These are phyloP conservation scores for Oxyria digyna DNA, from an alignment of 148 eudicot genomes.

Conservation along the genomic window DNA sequence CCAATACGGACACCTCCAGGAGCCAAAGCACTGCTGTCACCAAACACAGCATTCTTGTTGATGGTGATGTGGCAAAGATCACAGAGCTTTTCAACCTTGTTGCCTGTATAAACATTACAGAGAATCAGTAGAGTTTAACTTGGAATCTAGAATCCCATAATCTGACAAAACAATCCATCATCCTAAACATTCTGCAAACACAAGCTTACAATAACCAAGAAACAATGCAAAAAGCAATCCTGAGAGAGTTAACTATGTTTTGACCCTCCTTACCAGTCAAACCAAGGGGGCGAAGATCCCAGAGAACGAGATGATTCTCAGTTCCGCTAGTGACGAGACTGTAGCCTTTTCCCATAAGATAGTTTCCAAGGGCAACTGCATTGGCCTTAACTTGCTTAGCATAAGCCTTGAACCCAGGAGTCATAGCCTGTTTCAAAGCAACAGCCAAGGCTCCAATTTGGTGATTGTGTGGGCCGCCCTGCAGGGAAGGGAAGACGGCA, in stretches of 20 bases:
- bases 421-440: slow-evolving; percentile 75
- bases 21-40: slow-evolving; percentile 95
- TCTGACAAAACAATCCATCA: background rate
- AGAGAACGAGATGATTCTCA: slow-evolving; percentile 94
- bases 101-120: slow-evolving; percentile 38
- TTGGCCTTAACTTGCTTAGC: slow-evolving; percentile 94
- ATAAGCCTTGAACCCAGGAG: slow-evolving; percentile 93
- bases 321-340: slow-evolving; percentile 87
- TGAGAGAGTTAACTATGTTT: background rate
- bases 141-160: background rate
- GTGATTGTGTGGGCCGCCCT: slow-evolving; percentile 99
- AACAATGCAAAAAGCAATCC: background rate
- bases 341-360: slow-evolving; percentile 82
- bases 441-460: slow-evolving; percentile 97
- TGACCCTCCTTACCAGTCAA: slow-evolving; percentile 57
- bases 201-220: background rate
- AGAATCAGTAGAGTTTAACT: background rate
- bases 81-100: slow-evolving; percentile 98
- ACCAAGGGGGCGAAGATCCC: slow-evolving; percentile 99
- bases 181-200: background rate
- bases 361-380: slow-evolving; percentile 90
- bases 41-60: slow-evolving; percentile 98
- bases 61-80: slow-evolving; percentile 95
- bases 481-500: slow-evolving; percentile 93
- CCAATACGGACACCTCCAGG: slow-evolving; percentile 98